These are phyloP conservation scores for Cystofilobasidium bisporidii DNA, from an alignment of 768 basidiomycete species.

Conservation along the genomic window DNA sequence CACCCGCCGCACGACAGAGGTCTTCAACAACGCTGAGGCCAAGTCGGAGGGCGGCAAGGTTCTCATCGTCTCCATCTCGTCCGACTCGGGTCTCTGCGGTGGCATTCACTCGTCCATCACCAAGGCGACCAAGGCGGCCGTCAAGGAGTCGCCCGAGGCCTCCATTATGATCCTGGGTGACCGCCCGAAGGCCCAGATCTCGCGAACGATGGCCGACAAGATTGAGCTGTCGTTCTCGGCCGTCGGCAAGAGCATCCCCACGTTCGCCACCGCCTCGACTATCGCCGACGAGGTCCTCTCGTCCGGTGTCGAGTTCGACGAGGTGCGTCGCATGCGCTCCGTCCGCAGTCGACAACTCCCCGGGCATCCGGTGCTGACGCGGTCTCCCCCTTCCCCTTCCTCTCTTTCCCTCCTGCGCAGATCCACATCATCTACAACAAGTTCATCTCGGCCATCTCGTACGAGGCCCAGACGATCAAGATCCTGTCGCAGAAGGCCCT, in stretches of 20 bases:
- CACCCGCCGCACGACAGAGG: too few species aligned
- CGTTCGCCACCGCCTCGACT: slow-evolving; percentile 88
- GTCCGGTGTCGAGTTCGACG: slow-evolving; percentile 76
- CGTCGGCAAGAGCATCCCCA: slow-evolving; percentile 93
- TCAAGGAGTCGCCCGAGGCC: slow-evolving; percentile 48
- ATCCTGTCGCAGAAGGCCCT: slow-evolving; percentile 74
- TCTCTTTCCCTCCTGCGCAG: too few species aligned
- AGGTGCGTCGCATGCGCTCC: slow-evolving; percentile 44
- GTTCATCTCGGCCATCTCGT: slow-evolving; percentile 67
- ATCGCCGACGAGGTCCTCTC: slow-evolving; percentile 87
- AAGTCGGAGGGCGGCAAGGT: slow-evolving; percentile 50
- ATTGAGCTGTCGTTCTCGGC: slow-evolving; percentile 86
- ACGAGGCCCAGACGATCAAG: slow-evolving; percentile 65
- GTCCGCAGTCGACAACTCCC: neutral
- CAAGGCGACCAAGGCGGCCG: slow-evolving; percentile 70
- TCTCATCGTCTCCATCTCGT: slow-evolving; percentile 89
- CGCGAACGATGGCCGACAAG: slow-evolving; percentile 55
- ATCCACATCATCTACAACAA: slow-evolving; percentile 46
- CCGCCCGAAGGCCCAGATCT: slow-evolving; percentile 90
- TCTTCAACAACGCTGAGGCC: slow-evolving; percentile 61
- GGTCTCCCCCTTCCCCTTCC: neutral
- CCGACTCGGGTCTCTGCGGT: slow-evolving; percentile 98
- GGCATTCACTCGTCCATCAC: slow-evolving; percentile 97
- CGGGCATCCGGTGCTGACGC: neutral
- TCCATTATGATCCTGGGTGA: slow-evolving; percentile 84